Percentiles rank a stretch among this genome's conserved stretches.
Conservation (phyloP, 306 rosid species). For the Ziziphus jujuba region DNA sequence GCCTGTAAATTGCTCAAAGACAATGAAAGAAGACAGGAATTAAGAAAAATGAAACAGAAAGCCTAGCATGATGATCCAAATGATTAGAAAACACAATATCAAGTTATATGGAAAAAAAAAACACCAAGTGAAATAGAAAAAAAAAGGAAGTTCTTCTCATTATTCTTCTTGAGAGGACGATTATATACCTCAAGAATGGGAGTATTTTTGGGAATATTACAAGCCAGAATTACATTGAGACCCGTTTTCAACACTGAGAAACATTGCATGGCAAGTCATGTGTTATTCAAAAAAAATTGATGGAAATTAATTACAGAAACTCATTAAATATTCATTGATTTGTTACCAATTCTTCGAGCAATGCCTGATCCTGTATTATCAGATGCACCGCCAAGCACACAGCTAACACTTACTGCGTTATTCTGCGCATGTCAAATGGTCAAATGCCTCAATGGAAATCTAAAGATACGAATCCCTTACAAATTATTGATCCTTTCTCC, state of each 20-base stretch:
- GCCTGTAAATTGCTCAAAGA: conserved; percentile 47
- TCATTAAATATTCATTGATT: not conserved
- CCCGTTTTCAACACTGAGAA: conserved; percentile 74
- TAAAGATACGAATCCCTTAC: too few relatives aligned
- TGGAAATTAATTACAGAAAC: conserved; percentile 1
- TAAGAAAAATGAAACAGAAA: not conserved
- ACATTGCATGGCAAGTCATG: conserved; percentile 6
- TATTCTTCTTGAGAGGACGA: not conserved
- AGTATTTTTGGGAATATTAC: conserved; percentile 73
- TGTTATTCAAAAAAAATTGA: not conserved
- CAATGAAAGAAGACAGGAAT: conserved; percentile 3
- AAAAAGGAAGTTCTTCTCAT: too few relatives aligned
- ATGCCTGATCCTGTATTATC: conserved; percentile 87
- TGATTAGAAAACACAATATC: not conserved
- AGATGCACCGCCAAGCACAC: conserved; percentile 81
- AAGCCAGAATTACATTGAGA: conserved; percentile 74
- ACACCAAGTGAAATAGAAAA: not conserved
- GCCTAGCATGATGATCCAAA: not conserved
- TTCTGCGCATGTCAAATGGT: conserved; percentile 30
- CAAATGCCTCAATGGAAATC: not conserved
- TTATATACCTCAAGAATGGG: conserved; percentile 72
- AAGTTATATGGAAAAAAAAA: not conserved
- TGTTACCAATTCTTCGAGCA: conserved; percentile 75
- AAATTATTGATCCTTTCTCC: not conserved
- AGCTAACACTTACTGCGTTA: conserved; percentile 60